Evolutionary conservation across 2,329 filamentous ascomycete genomes (phyloP), one percentile per base, ranked within the genome.

Genomic region (Penicillium sp.): DNA sequence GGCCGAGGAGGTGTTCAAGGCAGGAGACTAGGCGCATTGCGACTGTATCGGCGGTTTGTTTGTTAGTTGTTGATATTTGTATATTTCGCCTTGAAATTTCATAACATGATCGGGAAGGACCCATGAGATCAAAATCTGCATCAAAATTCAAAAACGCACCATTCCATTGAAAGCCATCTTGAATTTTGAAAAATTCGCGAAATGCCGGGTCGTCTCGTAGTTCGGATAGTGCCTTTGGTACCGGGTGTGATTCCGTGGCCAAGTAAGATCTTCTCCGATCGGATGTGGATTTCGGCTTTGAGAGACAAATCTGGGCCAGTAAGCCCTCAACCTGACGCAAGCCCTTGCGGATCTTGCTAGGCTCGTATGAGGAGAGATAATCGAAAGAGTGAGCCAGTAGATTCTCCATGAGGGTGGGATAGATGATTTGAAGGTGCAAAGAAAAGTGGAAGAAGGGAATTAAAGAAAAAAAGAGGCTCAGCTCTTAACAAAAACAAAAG

Each of bases 161-260:
- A 77, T 99, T 99, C 89, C 92, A 97, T 77, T 97, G 91, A 71
- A 99, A 99, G 2, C 92, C 90, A 70, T 97, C 92, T 74, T 99
- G 94, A 62, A 97, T 74, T 73, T 96, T 91, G 80, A 96, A 97
- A 79, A 97, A 97, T 75, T 97, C 92, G 63, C 90, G 82, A 71
- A 97, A 97, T 20, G 92, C 93, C 20, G 89, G 90, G 73, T 97
- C 94, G 60, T 87, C 84, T 49, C 84, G 82, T 59, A 97, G 77
- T 54, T 91, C 87, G 22, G 79, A 78, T 48, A 96, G 81, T 14
- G 81, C 80, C 75, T 90, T 92, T 50, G 78, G 77, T 27, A 75
- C 73, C 9, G 77, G 75, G 47, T 77, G 74, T 51, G 73, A 65
- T 26, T 72, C 73, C 33, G 73, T 67, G 4, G 73, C 65, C 44